Percentiles rank a stretch among this genome's conserved stretches.
Evolutionary conservation across 2,329 filamentous ascomycete genomes (phyloP).

Genomic region (Talaromyces funiculosus): DNA sequence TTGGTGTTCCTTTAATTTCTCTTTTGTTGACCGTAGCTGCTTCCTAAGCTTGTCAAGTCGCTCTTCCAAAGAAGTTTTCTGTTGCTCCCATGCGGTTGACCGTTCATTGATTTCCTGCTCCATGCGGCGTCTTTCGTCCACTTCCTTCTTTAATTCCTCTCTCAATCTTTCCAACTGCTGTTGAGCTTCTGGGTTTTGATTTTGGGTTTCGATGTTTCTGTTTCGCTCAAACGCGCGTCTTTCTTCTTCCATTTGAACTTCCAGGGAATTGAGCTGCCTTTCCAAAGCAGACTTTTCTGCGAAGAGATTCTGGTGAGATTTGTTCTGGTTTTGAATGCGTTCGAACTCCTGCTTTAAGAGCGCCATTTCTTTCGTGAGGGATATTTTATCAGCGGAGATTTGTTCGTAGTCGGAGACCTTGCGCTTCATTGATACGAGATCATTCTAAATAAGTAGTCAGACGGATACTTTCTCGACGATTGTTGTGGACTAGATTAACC

Average conservation of each 20-base stretch:
- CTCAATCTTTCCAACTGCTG: conserved; percentile 44
- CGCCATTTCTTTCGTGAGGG: conserved; percentile 55
- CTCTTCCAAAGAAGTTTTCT: conserved; percentile 62
- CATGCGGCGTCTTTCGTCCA: conserved; percentile 41
- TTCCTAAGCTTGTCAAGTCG: conserved; percentile 64
- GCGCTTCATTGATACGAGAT: conserved; percentile 63
- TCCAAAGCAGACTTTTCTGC: conserved; percentile 76
- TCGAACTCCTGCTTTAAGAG: conserved; percentile 57
- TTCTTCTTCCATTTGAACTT: conserved; percentile 78
- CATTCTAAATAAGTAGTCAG: conserved; percentile 48
- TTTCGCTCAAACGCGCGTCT: conserved; percentile 62
- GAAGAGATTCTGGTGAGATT: conserved; percentile 61
- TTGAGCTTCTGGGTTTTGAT: conserved; percentile 37
- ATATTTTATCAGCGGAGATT: conserved; percentile 60
- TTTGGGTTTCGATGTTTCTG: conserved; percentile 34
- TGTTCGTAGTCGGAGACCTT: conserved; percentile 66
- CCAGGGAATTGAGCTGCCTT: conserved; percentile 67
- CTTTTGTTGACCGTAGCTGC: conserved; percentile 64
- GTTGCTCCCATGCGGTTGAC: conserved; percentile 55
- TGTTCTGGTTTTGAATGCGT: conserved; percentile 54
- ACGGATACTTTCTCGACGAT: neutral
- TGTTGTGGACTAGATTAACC: conserved; percentile 31
- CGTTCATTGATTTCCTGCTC: conserved; percentile 53
- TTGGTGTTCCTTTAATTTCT: conserved; percentile 63
- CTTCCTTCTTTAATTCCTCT: conserved; percentile 47